Conservation (phyloP, 257 asterid genomes). For the Nicotiana paniculata region DNA sequence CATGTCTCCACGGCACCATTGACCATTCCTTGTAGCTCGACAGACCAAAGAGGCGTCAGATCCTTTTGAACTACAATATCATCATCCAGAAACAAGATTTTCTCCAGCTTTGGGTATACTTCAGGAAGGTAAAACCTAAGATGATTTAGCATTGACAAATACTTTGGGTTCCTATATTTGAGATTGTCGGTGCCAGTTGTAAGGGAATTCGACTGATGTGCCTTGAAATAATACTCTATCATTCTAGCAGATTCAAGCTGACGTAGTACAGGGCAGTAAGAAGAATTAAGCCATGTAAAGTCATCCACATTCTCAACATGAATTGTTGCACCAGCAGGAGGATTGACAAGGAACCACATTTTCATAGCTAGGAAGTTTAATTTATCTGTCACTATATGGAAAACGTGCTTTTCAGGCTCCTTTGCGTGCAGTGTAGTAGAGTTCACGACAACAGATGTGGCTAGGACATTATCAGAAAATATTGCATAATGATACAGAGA, state of each 20-base stretch:
- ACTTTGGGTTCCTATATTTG: slow-evolving; percentile 88
- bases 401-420: slow-evolving; percentile 81
- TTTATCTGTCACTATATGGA: slow-evolving; percentile 91
- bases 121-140: slow-evolving; percentile 94
- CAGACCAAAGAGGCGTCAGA: slow-evolving; percentile 81
- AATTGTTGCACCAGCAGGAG: slow-evolving; percentile 65
- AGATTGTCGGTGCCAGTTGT: slow-evolving; percentile 73
- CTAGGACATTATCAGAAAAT: slow-evolving; percentile 87
- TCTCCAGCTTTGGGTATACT: slow-evolving; percentile 81
- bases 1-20: slow-evolving; percentile 95
- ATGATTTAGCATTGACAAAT: slow-evolving; percentile 93
- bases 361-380: slow-evolving; percentile 87
- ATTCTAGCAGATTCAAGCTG: slow-evolving; percentile 90
- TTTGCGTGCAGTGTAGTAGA: slow-evolving; percentile 77
- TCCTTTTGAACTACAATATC: slow-evolving; percentile 95
- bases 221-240: slow-evolving; percentile 95
- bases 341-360: slow-evolving; percentile 92
- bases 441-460: slow-evolving; percentile 86
- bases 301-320: slow-evolving; percentile 82
- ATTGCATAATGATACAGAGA: slow-evolving; percentile 80
- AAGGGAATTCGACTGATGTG: slow-evolving; percentile 74
- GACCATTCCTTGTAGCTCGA: slow-evolving; percentile 81
- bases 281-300: slow-evolving; percentile 87
- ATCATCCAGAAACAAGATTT: slow-evolving; percentile 82
- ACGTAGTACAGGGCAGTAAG: slow-evolving; percentile 89